Base-by-base conservation (phyloP, 2,329 filamentous ascomycete genomes). In the Shiraia sp. region DNA sequence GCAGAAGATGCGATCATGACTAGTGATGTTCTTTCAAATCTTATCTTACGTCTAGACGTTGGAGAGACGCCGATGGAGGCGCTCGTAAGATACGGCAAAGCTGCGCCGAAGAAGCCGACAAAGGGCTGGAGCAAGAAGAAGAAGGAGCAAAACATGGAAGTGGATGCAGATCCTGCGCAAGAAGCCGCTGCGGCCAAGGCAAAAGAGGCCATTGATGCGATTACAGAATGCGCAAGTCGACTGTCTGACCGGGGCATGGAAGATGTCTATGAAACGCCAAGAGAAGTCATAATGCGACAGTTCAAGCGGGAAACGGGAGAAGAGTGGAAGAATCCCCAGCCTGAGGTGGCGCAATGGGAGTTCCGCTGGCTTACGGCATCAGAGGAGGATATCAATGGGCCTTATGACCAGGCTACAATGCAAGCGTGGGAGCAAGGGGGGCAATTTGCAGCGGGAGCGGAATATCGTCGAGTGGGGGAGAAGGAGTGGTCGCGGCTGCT, bases 311-410 rank as follows among this genome's bases (percentile, higher is more conserved):
- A 96, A 68, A 90, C 90, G 0, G 91, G 91, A 24, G 90, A 96
- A 57, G 82, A 87, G 7, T 99, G 93, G 93, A 73, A 79, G 37
- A 81, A 83, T 29, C 73, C 75, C 5, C 61, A 71, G 32, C 62
- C 69, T 16, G 64, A 61, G 13, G 59, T 60, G 16, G 42, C 57
- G 37, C 80, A 82, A 76, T 99, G 92, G 91, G 88, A 97, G 69
- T 99, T 90, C 67, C 81, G 89, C 44, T 99, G 93, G 93, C 85
- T 83, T 27, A 90, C 96, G 66, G 89, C 88, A 13, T 79, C 90
- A 28, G 92, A 96, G 61, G 88, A 81, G 9, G 79, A 82, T 33
- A 80, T 81, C 43, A 90, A 99, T 68, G 93, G 93, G 0, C 92
- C 93, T 0, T 99, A 90, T 67, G 90, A 96, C 63, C 81, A 79